A percentile compares a stretch with the other conserved stretches of the same genome.
Conservation (phyloP, 495 filamentous ascomycete species). For the Aspergillus carlsbadensis region DNA sequence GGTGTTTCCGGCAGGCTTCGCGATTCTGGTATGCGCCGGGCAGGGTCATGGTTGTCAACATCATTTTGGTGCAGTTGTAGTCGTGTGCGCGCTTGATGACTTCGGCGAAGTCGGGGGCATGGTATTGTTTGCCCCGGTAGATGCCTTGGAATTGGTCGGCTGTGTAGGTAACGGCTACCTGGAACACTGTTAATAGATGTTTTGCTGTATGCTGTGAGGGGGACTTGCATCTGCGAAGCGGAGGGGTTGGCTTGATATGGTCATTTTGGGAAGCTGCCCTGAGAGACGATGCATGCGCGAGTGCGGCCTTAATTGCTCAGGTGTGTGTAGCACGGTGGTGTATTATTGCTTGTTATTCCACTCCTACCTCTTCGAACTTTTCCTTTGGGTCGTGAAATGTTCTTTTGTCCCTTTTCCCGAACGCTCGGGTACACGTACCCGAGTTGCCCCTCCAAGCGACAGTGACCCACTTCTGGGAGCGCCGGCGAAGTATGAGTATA, state of each 20-base stretch:
- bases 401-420: too few species aligned
- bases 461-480: too few species aligned
- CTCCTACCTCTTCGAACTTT: too few species aligned
- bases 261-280: too few species aligned
- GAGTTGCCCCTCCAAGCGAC: too few species aligned
- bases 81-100: conserved; percentile 26
- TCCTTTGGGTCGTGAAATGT: too few species aligned
- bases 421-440: too few species aligned
- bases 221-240: conserved; percentile 2
- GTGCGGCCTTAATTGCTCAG: too few species aligned
- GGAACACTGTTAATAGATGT: background rate
- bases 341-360: too few species aligned
- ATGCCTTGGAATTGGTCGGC: conserved; percentile 35
- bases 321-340: too few species aligned
- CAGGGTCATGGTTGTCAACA: conserved; percentile 31
- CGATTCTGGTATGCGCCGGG: conserved; percentile 22
- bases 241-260: background rate
- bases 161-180: conserved; percentile 33
- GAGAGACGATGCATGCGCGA: too few species aligned
- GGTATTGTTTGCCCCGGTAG: conserved; percentile 33
- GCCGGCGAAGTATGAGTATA: too few species aligned
- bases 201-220: background rate
- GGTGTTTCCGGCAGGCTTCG: conserved; percentile 17
- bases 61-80: conserved; percentile 23
- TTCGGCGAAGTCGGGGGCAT: conserved; percentile 24